Evolutionary conservation across 2,329 filamentous ascomycete genomes (phyloP).

Genomic region (Monilinia fructigena): DNA sequence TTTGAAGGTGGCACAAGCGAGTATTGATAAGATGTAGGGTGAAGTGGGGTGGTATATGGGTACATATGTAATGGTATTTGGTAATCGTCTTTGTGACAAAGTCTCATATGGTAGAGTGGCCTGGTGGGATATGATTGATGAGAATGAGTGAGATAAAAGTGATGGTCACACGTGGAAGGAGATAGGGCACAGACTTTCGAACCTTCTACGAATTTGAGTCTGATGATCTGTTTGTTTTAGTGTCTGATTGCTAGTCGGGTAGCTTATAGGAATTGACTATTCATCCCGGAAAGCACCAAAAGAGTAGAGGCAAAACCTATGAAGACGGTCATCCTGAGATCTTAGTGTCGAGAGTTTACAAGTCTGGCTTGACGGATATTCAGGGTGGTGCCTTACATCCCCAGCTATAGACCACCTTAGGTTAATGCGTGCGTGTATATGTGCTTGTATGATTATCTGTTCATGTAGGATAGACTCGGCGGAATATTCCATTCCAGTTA

Average conservation of each 20-base stretch:
- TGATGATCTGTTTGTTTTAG: background rate
- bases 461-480: constrained; percentile 6
- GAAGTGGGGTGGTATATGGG: background rate
- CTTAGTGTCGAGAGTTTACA: background rate
- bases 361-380: background rate
- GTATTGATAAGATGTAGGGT: background rate
- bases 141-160: background rate
- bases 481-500: background rate
- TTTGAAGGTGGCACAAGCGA: background rate
- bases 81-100: background rate
- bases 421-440: background rate
- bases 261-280: too few species aligned
- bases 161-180: background rate
- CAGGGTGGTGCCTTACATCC: background rate
- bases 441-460: background rate
- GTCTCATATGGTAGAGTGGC: background rate
- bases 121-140: background rate
- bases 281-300: too few species aligned
- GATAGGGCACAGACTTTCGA: background rate
- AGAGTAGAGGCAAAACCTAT: background rate
- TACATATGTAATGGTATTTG: background rate
- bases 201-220: background rate
- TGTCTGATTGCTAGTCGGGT: too few species aligned
- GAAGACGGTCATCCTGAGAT: background rate
- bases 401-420: background rate